Percentiles rank a stretch among this genome's conserved stretches.
Conservation (phyloP, 768 basidiomycete species). For the Cystofilobasidium capitatum region DNA sequence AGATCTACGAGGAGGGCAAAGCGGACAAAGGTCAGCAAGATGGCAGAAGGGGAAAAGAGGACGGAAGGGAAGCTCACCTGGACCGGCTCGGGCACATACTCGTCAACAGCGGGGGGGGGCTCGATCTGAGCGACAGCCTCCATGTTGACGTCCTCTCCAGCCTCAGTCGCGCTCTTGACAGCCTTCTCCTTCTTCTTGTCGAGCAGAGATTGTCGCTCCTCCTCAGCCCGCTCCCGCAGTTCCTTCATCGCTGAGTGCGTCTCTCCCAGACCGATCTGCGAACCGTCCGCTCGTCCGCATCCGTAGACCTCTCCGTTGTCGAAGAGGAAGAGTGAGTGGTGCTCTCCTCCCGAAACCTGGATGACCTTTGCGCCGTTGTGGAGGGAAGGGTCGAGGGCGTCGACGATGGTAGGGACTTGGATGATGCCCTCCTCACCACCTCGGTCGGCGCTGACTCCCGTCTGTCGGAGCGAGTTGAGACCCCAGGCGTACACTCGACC, state of each 20-base stretch:
- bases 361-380: conserved; percentile 41
- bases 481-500: conserved; percentile 93
- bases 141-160: conserved; percentile 27
- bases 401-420: conserved; percentile 47
- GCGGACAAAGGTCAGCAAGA: neutral
- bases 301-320: conserved; percentile 72
- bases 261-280: conserved; percentile 59
- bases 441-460: conserved; percentile 48
- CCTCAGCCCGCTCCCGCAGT: conserved; percentile 32
- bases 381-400: conserved; percentile 35
- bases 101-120: conserved; percentile 34
- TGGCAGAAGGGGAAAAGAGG: neutral
- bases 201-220: conserved; percentile 30
- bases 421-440: conserved; percentile 42
- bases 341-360: conserved; percentile 71
- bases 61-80: conserved; percentile 27
- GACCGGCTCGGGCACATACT: conserved; percentile 38
- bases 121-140: conserved; percentile 32
- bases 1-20: conserved; percentile 30
- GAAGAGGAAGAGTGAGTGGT: conserved; percentile 84
- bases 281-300: conserved; percentile 71
- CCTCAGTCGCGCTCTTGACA: conserved; percentile 19
- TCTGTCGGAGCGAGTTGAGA: conserved; percentile 72
- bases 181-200: conserved; percentile 22
- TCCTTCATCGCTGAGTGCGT: conserved; percentile 42